Evolutionary conservation across 2,329 filamentous ascomycete genomes (phyloP).

Genomic region (Corniculantispora saksenae): DNA sequence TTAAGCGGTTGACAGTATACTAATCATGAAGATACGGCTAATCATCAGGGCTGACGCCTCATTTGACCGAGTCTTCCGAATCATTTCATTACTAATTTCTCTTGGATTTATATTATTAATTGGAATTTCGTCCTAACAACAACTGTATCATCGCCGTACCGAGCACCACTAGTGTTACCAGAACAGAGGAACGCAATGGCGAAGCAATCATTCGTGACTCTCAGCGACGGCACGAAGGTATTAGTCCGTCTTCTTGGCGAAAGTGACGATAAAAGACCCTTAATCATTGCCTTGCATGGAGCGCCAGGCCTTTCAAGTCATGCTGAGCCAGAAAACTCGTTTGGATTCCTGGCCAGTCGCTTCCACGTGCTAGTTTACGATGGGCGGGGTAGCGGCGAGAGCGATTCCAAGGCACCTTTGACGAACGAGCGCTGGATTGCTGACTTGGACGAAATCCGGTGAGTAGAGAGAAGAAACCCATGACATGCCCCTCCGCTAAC

Average conservation of each 20-base stretch:
- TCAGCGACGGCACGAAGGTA: constrained; percentile 27
- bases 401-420: constrained; percentile 26
- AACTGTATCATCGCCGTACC: neutral
- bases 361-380: constrained; percentile 29
- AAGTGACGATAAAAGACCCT: constrained; percentile 20
- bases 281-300: constrained; percentile 28
- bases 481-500: neutral
- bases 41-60: no score
- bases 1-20: no score
- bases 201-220: constrained; percentile 13
- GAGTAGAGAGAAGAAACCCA: no score
- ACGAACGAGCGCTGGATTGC: constrained; percentile 28
- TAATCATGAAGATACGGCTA: no score
- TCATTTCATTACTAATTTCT: neutral
- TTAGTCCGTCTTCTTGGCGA: constrained; percentile 24
- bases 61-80: no score
- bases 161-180: neutral
- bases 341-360: constrained; percentile 23
- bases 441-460: constrained; percentile 30
- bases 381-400: constrained; percentile 27
- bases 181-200: neutral
- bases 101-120: neutral
- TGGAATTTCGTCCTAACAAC: neutral
- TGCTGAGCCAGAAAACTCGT: constrained; percentile 23
- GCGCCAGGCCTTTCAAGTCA: constrained; percentile 28